Conservation (phyloP, 2,329 filamentous ascomycete genomes). For the Paracamarosporium sp. region DNA sequence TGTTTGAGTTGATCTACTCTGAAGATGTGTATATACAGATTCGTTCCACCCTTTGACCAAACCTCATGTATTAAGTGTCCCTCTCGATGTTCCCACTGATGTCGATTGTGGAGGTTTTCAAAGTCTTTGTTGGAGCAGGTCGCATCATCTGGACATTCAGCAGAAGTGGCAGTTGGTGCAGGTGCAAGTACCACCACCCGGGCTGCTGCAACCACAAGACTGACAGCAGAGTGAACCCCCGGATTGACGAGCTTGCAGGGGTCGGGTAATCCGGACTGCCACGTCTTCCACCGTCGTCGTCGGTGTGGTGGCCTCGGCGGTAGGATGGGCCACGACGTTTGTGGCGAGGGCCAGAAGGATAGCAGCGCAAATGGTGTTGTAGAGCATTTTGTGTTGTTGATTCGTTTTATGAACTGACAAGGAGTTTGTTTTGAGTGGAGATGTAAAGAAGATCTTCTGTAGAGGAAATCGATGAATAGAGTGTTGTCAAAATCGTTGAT, state of each 20-base stretch:
- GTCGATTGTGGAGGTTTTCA: too few relatives aligned
- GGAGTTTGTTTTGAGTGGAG: background rate
- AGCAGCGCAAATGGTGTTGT: background rate
- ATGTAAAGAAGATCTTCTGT: background rate
- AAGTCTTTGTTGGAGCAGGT: too few relatives aligned
- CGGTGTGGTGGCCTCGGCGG: background rate
- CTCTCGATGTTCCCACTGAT: too few relatives aligned
- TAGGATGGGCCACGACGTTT: background rate
- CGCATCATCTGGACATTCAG: background rate
- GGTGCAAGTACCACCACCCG: background rate
- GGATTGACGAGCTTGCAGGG: constrained; percentile 1
- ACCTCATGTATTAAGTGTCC: background rate
- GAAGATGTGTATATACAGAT: background rate
- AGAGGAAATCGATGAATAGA: background rate
- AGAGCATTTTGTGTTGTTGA: background rate
- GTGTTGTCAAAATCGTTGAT: background rate
- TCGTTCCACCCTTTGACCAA: background rate
- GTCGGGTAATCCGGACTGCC: background rate
- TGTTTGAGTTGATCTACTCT: background rate
- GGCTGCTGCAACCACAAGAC: background rate
- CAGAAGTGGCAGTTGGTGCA: background rate
- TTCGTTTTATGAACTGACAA: background rate
- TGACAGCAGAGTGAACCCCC: background rate
- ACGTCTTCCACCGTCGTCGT: background rate
- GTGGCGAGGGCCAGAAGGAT: background rate